These are phyloP conservation scores for Phoenix roebelenii DNA, from an alignment of 176 grass and related monocot genomes.

Conservation along the genomic window DNA sequence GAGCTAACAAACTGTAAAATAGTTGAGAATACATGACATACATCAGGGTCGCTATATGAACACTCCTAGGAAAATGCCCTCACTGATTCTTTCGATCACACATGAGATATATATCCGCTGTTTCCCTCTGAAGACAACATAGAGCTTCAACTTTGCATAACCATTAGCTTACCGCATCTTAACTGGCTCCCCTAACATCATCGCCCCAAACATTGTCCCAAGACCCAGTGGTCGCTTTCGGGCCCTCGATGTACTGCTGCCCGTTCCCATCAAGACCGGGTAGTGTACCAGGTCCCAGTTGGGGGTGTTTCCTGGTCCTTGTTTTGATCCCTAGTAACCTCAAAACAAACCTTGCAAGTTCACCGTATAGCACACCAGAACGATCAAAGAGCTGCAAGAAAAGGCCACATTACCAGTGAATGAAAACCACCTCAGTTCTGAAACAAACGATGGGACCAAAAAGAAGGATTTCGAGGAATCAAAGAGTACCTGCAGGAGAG, in stretches of 20 bases:
- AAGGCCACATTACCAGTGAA: not conserved
- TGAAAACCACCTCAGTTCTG: too few relatives aligned
- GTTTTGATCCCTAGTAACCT: conserved; percentile 10
- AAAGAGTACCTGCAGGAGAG: conserved; percentile 21
- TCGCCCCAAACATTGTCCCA: conserved; percentile 19
- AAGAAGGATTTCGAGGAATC: too few relatives aligned
- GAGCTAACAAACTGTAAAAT: too few relatives aligned
- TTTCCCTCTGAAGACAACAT: too few relatives aligned
- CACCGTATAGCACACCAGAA: conserved; percentile 16
- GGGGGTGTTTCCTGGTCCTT: not conserved
- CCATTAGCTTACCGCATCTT: too few relatives aligned
- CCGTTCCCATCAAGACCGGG: not conserved
- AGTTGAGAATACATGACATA: too few relatives aligned
- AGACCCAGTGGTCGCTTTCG: not conserved
- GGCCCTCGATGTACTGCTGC: conserved; percentile 1
- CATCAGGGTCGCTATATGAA: too few relatives aligned
- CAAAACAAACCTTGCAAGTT: conserved; percentile 20
- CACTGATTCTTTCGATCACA: too few relatives aligned
- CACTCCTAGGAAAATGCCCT: too few relatives aligned
- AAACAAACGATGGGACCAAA: too few relatives aligned
- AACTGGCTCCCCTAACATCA: not conserved
- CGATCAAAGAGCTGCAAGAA: conserved; percentile 16
- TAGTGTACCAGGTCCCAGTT: not conserved
- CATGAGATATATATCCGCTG: too few relatives aligned
- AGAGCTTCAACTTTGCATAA: too few relatives aligned